Evolutionary conservation across 805 yeast genomes (phyloP), one percentile per base, ranked within the genome.

Genomic region (Yarrowia sp.): DNA sequence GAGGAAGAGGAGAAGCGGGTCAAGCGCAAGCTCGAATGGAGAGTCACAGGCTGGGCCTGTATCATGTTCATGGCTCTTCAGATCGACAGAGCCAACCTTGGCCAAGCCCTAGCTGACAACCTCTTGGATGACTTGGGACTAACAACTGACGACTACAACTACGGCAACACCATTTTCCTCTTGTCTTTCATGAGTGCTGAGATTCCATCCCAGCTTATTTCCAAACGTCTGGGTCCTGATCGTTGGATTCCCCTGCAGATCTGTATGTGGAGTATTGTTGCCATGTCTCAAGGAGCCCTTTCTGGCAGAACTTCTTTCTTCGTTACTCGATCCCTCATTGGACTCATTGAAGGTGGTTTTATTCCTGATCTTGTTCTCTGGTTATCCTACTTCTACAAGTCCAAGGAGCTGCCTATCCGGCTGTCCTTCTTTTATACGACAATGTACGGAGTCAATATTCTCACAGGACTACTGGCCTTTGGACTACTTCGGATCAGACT

Each of bases 301-400:
- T 74, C 68, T 2, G 74, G 74, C 48, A 77, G 73, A 65, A 69
- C 78, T 1, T 79, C 83, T 0, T 85, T 83, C 67, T 77, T 74
- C 65, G 76, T 76, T 11, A 78, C 84, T 7, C 76, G 89, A 65
- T 81, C 81, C 0, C 75, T 84, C 7, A 70, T 85, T 40, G 90
- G 88, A 1, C 70, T 81, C 4, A 74, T 83, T 19, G 86, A 87
- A 71, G 90, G 90, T 65, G 90, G 91, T 0, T 86, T 86, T 66
- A 86, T 88, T 61, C 86, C 88, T 38, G 90, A 86, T 68, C 74
- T 82, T 33, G 80, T 83, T 63, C 74, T 86, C 59, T 87, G 87
- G 84, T 75, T 87, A 73, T 82, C 87, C 1, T 87, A 86, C 73
- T 87, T 86, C 74, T 88, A 83, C 75, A 87, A 84, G 9, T 71